These are phyloP conservation scores for Yamadazyma sp. DNA, from an alignment of 805 yeast species.

Conservation along the genomic window DNA sequence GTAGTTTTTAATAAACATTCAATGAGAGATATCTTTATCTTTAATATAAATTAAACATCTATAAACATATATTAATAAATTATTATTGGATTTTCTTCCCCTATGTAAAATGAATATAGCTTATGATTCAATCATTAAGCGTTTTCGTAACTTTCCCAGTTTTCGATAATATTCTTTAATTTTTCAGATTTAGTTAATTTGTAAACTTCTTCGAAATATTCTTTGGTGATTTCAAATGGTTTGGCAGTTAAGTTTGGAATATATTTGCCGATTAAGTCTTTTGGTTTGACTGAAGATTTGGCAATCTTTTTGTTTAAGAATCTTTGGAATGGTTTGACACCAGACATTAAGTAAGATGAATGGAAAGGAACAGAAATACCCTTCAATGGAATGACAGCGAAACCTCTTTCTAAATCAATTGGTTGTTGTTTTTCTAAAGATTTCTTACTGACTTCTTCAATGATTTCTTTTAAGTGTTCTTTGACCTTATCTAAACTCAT, in stretches of 20 bases:
- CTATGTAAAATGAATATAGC: too few species aligned
- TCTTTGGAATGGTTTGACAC: constrained; percentile 98
- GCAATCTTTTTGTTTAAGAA: constrained; percentile 95
- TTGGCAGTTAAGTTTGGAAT: constrained; percentile 98
- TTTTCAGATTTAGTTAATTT: constrained; percentile 86
- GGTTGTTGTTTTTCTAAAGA: constrained; percentile 92
- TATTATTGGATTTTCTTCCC: too few species aligned
- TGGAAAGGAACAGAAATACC: constrained; percentile 99
- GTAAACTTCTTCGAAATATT: constrained; percentile 95
- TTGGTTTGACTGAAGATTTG: constrained; percentile 91
- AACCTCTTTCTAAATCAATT: constrained; percentile 91
- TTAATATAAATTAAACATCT: constrained; percentile 3
- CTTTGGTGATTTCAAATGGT: constrained; percentile 94
- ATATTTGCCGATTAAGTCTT: constrained; percentile 89
- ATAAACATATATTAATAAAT: neutral
- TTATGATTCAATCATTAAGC: constrained; percentile 28
- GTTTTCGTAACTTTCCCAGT: constrained; percentile 84
- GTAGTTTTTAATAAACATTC: neutral
- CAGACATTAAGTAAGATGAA: constrained; percentile 95
- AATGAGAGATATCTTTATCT: neutral
- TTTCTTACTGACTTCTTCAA: constrained; percentile 78
- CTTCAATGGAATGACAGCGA: constrained; percentile 95
- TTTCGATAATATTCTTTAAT: constrained; percentile 84
- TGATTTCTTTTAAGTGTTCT: constrained; percentile 84
- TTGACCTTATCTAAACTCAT: constrained; percentile 85